Evolutionary conservation across 139 green algal species (phyloP).

Genomic region (Closterium sp.): DNA sequence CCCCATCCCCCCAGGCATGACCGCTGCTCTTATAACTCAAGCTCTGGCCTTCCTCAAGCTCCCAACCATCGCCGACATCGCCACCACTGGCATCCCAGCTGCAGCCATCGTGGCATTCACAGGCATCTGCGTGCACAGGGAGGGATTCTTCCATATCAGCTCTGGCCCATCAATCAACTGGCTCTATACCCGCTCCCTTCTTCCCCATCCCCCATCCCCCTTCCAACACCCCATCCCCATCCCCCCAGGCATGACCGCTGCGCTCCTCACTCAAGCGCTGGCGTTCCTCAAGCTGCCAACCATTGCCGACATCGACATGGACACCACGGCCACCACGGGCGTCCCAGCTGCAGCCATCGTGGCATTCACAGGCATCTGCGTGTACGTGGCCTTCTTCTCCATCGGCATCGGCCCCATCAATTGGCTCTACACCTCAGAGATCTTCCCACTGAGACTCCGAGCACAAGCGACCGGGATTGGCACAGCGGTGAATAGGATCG

Average conservation of each 20-base stretch:
- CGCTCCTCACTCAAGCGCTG: slow-evolving; percentile 20
- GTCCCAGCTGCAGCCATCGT: neutral
- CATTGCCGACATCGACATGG: neutral
- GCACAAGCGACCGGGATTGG: slow-evolving; percentile 34
- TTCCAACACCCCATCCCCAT: neutral
- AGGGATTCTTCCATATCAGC: slow-evolving; percentile 48
- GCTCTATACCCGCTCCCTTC: too few relatives aligned
- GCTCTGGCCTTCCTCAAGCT: too few relatives aligned
- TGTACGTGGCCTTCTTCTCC: slow-evolving; percentile 51
- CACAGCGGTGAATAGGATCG: slow-evolving; percentile 38
- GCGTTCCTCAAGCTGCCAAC: slow-evolving; percentile 15
- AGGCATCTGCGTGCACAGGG: slow-evolving; percentile 28
- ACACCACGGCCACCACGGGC: neutral
- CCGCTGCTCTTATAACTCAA: too few relatives aligned
- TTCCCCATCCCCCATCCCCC: neutral
- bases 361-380: slow-evolving; percentile 27
- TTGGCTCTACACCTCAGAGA: slow-evolving; percentile 47
- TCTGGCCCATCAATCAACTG: too few relatives aligned
- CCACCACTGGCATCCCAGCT: neutral
- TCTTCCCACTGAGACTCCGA: slow-evolving; percentile 46
- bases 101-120: slow-evolving; percentile 21
- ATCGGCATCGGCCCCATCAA: slow-evolving; percentile 48
- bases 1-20: too few relatives aligned
- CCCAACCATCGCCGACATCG: neutral
- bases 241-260: slow-evolving; percentile 24